Percentiles rank a stretch among this genome's conserved stretches.
These are phyloP conservation scores for Pseudopyricularia cyperi DNA, from an alignment of 2,329 filamentous ascomycete species.

Conservation along the genomic window DNA sequence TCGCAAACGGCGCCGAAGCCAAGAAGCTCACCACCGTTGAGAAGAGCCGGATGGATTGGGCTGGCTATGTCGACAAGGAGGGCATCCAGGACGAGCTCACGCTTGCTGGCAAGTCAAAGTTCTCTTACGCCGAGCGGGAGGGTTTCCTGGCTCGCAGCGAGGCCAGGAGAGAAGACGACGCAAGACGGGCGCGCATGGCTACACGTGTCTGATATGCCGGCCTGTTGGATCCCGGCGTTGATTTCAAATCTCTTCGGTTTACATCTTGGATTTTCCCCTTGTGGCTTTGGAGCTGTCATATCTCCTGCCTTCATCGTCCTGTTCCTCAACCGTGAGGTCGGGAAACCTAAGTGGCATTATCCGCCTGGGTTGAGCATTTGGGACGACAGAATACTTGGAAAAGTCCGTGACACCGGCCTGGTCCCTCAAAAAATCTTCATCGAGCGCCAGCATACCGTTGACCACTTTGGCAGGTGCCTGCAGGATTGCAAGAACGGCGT, in stretches of 20 bases:
- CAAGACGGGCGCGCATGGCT: conserved; percentile 36
- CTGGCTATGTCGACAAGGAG: conserved; percentile 57
- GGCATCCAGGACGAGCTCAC: conserved; percentile 57
- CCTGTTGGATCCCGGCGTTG: background rate
- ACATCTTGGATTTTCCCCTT: conserved; percentile 1
- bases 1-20: conserved; percentile 27
- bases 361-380: conserved; percentile 48
- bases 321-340: conserved; percentile 58
- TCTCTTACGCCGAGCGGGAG: conserved; percentile 47
- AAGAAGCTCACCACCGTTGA: conserved; percentile 60
- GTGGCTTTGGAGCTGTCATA: conserved; percentile 45
- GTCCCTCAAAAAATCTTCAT: conserved; percentile 67
- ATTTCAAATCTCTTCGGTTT: background rate
- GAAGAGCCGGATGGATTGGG: conserved; percentile 64
- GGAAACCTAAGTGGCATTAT: conserved; percentile 69
- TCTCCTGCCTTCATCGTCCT: conserved; percentile 64
- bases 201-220: conserved; percentile 13
- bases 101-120: conserved; percentile 51
- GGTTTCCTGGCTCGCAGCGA: conserved; percentile 56
- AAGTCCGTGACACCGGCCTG: conserved; percentile 57
- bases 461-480: conserved; percentile 43
- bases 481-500: conserved; percentile 64
- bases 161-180: conserved; percentile 47
- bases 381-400: conserved; percentile 55
- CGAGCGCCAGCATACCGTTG: conserved; percentile 60